Evolutionary conservation across 305 asterid genomes (phyloP), one percentile per base, ranked within the genome.

Genomic region (Fraxinus latifolia): DNA sequence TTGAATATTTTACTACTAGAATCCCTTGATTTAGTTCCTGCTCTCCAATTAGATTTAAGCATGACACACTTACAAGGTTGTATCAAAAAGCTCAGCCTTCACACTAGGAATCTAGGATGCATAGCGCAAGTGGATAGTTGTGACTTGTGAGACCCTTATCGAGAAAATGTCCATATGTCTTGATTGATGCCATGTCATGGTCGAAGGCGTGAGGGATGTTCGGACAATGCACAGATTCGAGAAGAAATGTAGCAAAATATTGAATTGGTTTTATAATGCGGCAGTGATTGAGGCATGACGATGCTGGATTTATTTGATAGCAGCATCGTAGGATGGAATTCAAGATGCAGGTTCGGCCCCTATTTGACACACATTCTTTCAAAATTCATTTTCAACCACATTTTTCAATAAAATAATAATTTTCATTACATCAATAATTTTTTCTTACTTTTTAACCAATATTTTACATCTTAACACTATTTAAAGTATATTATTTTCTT

Each of bases 51-150:
- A 47, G 19, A 47, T 47, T 47, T 15, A 14, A 47, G 58, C 58
- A 47, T 14, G 19, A 3, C 2, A 14, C 55, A 12, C 55, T 33
- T 33, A 5, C 36, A 14, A 44, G 55, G 17, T 44, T 12, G 55
- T 47, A 47, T 47, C 90, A 75, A 92, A 90, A 82, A 91, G 89
- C 9, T 80, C 55, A 74, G 93, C 89, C 81, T 90, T 91, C 81
- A 84, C 77, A 36, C 23, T 74, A 17, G 83, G 82, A 14, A 87
- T 87, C 88, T 86, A 60, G 70, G 25, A 33, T 74, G 17, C 31
- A 19, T n/a, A 17, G 31, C 1, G 6, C 23, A 74, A 74, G 55
- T 36, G 47, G 58, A 17, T 42, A 9, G 1, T 11, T 44, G n/a
- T 44, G 55, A 3, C 50, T 39, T 9, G 50, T 39, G 55, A 3